These are phyloP conservation scores for Boletus pseudo-olivaceus DNA, from an alignment of 768 basidiomycete genomes.

Conservation along the genomic window DNA sequence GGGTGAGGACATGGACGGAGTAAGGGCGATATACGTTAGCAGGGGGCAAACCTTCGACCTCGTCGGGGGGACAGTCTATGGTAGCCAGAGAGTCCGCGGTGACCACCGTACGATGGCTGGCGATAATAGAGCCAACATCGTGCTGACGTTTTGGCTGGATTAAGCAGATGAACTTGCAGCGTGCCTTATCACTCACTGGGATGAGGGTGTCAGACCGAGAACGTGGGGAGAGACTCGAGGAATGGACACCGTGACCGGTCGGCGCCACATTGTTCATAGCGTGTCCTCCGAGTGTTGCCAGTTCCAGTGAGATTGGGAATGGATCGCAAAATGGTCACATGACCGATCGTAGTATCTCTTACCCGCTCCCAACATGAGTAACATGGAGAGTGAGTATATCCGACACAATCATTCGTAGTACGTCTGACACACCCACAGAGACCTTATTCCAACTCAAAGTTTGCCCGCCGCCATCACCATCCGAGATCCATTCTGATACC, in stretches of 20 bases:
- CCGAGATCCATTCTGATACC: conserved; percentile 12
- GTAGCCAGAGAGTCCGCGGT: conserved; percentile 39
- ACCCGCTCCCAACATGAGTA: conserved; percentile 54
- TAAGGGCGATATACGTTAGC: conserved; percentile 47
- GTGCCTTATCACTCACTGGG: conserved; percentile 1
- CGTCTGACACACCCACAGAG: conserved; percentile 48
- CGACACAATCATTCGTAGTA: neutral
- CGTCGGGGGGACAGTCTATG: conserved; percentile 40
- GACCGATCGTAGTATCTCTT: neutral
- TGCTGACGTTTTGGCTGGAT: conserved; percentile 11
- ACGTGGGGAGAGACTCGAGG: neutral
- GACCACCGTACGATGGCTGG: conserved; percentile 30
- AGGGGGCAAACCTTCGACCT: conserved; percentile 30
- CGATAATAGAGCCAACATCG: conserved; percentile 35
- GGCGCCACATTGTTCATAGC: conserved; percentile 1
- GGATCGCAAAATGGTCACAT: conserved; percentile 6
- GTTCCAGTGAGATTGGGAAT: neutral
- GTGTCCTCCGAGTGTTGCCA: neutral
- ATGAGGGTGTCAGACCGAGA: neutral
- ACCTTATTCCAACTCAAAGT: conserved; percentile 99
- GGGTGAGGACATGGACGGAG: conserved; percentile 59
- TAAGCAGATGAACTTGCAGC: neutral
- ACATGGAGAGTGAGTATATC: conserved; percentile 77
- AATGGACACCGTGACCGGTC: neutral
- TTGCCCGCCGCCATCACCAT: conserved; percentile 13